Evolutionary conservation across 208 protist genomes (phyloP).

Genomic region (Wallacemonas sp.): DNA sequence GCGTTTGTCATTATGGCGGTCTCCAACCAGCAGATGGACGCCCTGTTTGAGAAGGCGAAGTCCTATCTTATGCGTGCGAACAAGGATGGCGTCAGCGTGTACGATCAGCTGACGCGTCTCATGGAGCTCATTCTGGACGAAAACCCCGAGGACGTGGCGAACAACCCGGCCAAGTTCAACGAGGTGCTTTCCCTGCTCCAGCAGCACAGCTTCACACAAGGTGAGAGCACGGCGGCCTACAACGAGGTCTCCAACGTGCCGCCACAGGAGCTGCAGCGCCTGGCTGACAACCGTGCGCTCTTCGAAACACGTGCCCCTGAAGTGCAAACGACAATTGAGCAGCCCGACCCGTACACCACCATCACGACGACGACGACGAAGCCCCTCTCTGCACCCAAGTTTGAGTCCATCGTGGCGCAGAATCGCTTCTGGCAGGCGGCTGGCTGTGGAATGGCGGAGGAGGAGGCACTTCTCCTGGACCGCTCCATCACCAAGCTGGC

Average conservation of each 20-base stretch:
- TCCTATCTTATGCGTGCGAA: conserved; percentile 88
- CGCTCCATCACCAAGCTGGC: conserved; percentile 89
- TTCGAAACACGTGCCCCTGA: conserved; percentile 76
- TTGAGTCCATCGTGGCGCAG: conserved; percentile 65
- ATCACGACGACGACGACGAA: conserved; percentile 87
- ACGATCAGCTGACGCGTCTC: conserved; percentile 89
- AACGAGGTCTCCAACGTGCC: conserved; percentile 63
- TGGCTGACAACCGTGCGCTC: conserved; percentile 73
- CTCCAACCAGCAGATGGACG: conserved; percentile 40
- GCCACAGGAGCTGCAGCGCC: conserved; percentile 65
- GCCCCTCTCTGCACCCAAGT: conserved; percentile 76
- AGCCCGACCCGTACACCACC: conserved; percentile 90
- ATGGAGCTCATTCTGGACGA: conserved; percentile 85
- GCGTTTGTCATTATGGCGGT: conserved; percentile 12
- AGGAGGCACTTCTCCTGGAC: conserved; percentile 89
- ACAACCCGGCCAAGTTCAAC: conserved; percentile 72
- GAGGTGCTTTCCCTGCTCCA: conserved; percentile 79
- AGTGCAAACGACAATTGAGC: conserved; percentile 83
- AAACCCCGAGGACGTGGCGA: conserved; percentile 65
- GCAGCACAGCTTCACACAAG: conserved; percentile 79
- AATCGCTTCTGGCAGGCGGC: conserved; percentile 78
- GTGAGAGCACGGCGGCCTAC: conserved; percentile 66
- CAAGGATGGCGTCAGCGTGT: conserved; percentile 88
- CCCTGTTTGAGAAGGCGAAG: conserved; percentile 83
- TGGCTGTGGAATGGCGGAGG: conserved; percentile 76